Evolutionary conservation across 225 moss, liverwort and hornwort species (phyloP), one percentile per base, ranked within the genome.

Genomic region (Ulota crispa): DNA sequence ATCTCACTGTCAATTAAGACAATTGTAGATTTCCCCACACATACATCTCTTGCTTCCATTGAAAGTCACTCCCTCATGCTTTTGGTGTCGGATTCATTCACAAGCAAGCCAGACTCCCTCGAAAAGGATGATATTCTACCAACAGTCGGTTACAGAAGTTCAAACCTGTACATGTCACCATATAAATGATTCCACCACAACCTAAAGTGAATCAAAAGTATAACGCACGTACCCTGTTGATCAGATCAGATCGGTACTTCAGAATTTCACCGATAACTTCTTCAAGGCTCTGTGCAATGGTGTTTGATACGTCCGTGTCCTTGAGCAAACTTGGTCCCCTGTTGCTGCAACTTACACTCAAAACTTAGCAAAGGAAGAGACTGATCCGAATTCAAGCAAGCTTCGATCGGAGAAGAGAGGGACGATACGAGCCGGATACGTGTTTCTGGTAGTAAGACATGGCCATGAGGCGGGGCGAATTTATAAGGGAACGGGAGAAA

Each of bases 1-100:
- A 72, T 37, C 13, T 19, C 47, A 34, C 9, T 70, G 76, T 76
- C 60, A 82, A 69, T 76, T 50, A 50, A 50, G 16, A 1, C 50
- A 50, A 76, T 70, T 56, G 3, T 14, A 27, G 82, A 76, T 82
- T 59, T 4, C 2, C 76, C 47, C 75, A 68, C 68, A 18, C 76
- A 82, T 76, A 28, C 76, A 62, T 56, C 55, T 43, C 66, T 64
- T 43, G 78, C 78, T 54, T 24, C 56, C 31, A 57, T 72, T 78
- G 32, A 83, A 57, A 72, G 14, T 63, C 50, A 59, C 60, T 64
- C 54, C 64, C 32, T 24, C 78, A 71, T 73, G 71, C 72, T 42
- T 83, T 45, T 45, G 83, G 78, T 41, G 56, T 32, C 21, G 57
- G 41, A 72, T 57, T 70, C 41, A 70, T 77, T n/a, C 55, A 28